These are phyloP conservation scores for Pleurotus salmoneostramineus DNA, from an alignment of 768 basidiomycete genomes.

Conservation along the genomic window DNA sequence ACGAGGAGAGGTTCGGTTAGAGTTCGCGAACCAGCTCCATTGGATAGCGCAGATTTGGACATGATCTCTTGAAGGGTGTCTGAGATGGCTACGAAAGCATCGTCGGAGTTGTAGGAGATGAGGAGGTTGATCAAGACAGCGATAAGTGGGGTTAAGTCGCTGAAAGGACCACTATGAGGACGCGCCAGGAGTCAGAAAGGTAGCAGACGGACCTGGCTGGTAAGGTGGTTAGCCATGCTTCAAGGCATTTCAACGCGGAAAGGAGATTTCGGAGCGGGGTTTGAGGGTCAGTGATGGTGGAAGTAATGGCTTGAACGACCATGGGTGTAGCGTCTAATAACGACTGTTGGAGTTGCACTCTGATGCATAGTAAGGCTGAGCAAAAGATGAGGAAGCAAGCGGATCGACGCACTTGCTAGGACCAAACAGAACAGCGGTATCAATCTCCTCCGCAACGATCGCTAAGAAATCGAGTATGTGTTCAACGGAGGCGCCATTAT, in stretches of 20 bases:
- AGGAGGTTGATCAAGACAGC: conserved; percentile 63
- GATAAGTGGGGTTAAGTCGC: conserved; percentile 69
- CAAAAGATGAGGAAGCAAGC: background rate
- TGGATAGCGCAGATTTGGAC: conserved; percentile 65
- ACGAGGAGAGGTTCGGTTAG: conserved; percentile 85
- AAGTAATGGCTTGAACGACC: conserved; percentile 64
- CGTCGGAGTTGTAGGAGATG: conserved; percentile 26
- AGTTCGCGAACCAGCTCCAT: conserved; percentile 63
- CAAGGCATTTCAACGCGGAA: conserved; percentile 74
- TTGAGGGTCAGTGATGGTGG: conserved; percentile 44
- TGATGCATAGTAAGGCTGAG: conserved; percentile 20
- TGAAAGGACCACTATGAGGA: conserved; percentile 20
- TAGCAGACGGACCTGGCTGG: conserved; percentile 53
- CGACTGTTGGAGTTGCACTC: conserved; percentile 60
- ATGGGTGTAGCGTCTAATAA: conserved; percentile 66
- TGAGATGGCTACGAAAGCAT: conserved; percentile 58
- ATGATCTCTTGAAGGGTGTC: conserved; percentile 78
- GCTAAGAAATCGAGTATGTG: conserved; percentile 70
- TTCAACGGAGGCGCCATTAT: conserved; percentile 53
- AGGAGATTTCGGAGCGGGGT: conserved; percentile 44
- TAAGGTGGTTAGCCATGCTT: conserved; percentile 77
- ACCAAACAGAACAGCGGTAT: conserved; percentile 69
- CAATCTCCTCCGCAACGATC: conserved; percentile 83
- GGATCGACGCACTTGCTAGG: conserved; percentile 60
- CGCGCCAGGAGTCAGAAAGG: background rate